Conservation (phyloP, 495 filamentous ascomycete genomes). For the Neurospora sp. region DNA sequence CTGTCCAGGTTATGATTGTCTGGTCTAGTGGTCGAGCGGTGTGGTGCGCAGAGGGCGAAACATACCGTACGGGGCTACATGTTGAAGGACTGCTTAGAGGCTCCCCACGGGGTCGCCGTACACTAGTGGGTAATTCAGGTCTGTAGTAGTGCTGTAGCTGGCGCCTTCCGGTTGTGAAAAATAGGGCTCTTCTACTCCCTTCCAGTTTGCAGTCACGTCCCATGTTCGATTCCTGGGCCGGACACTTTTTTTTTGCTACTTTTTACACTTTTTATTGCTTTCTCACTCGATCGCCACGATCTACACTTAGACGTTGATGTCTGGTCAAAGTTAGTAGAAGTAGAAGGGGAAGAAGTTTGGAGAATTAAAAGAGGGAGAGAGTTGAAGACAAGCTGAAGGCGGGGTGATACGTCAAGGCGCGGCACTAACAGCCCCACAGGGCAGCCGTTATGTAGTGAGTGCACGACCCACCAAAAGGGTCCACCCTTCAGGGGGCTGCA, state of each 20-base stretch:
- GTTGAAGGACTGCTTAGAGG: no score
- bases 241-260: neutral
- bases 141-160: neutral
- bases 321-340: no score
- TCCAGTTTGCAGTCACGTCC: neutral
- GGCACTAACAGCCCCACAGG: neutral
- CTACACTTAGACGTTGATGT: no score
- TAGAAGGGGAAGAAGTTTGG: neutral
- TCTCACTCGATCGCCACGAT: no score
- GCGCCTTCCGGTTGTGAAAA: neutral
- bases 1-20: no score
- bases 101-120: no score
- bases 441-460: neutral
- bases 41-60: neutral
- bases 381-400: neutral
- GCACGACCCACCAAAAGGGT: neutral
- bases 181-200: neutral
- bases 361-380: neutral
- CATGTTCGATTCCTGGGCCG: neutral
- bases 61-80: neutral
- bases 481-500: neutral
- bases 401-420: neutral
- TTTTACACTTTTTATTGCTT: no score
- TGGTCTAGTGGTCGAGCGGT: neutral
- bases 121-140: no score